phyloP scores from a whole-genome alignment of 805 yeast species.

The Metschnikowia aberdeeniae region DNA sequence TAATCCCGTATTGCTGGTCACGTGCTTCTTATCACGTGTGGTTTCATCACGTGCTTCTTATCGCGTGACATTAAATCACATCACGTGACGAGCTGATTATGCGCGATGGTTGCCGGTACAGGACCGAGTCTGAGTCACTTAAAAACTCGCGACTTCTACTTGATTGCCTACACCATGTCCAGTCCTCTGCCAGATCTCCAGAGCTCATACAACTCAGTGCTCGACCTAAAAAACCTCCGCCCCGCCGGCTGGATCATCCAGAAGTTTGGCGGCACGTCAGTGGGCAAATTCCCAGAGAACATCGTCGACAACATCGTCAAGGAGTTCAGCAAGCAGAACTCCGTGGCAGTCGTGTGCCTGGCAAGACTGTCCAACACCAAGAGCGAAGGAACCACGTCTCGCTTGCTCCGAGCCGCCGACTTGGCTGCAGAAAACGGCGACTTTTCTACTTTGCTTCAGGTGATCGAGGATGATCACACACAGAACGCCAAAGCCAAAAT shows the following conservation, averaged over 20 bases:
- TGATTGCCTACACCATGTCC: slow-evolving; percentile 6
- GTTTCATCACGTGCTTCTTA: too few relatives aligned
- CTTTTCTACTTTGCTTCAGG: slow-evolving; percentile 55
- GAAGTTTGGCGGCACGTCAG: slow-evolving; percentile 96
- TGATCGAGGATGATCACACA: slow-evolving; percentile 75
- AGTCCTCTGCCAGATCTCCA: slow-evolving; percentile 19
- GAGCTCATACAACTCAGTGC: slow-evolving; percentile 38
- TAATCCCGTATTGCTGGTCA: too few relatives aligned
- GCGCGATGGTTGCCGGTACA: slow-evolving; percentile 5
- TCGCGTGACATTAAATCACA: too few relatives aligned
- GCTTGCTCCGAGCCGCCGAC: slow-evolving; percentile 83
- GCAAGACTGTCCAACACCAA: slow-evolving; percentile 91
- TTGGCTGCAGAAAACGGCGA: slow-evolving; percentile 59
- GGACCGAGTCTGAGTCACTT: slow-evolving; percentile 4
- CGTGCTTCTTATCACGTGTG: too few relatives aligned
- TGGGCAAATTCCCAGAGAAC: slow-evolving; percentile 86
- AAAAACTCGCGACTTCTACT: not conserved
- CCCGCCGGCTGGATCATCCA: slow-evolving; percentile 53
- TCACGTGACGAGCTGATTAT: not conserved
- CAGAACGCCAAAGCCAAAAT: slow-evolving; percentile 62
- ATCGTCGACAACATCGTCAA: slow-evolving; percentile 83
- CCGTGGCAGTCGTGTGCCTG: slow-evolving; percentile 92
- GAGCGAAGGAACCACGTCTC: slow-evolving; percentile 91
- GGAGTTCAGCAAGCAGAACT: slow-evolving; percentile 51
- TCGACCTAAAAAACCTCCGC: slow-evolving; percentile 28